Evolutionary conservation across 768 basidiomycete species (phyloP).

Genomic region (Macrolepiota albuminosa): DNA sequence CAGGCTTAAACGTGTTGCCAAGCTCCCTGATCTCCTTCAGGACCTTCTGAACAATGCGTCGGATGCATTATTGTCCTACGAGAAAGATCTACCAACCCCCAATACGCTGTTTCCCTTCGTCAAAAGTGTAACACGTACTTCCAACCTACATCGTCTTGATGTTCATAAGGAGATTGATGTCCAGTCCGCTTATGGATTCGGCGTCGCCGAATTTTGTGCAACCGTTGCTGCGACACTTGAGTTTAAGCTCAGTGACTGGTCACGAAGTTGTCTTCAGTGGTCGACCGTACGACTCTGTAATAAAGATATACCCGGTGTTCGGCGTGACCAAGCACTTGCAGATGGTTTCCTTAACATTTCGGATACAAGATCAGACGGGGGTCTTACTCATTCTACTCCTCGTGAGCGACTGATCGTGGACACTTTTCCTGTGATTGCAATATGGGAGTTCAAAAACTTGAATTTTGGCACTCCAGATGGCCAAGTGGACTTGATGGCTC

Average conservation of each 20-base stretch:
- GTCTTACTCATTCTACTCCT: background rate
- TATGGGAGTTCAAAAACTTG: background rate
- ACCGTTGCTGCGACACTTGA: background rate
- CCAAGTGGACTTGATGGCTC: background rate
- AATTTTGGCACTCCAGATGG: background rate
- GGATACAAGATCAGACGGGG: background rate
- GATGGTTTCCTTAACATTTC: slow-evolving; percentile 1
- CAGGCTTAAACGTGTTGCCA: background rate
- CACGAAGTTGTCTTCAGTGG: background rate
- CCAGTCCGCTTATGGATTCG: background rate
- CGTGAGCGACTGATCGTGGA: background rate
- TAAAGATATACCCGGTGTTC: background rate
- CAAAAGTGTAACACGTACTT: background rate
- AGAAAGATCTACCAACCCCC: background rate
- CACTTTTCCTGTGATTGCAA: background rate
- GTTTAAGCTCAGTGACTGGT: background rate
- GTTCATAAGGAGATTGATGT: background rate
- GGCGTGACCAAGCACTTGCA: background rate
- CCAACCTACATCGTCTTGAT: background rate
- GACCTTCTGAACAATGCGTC: background rate
- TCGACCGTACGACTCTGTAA: background rate
- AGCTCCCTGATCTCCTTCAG: background rate
- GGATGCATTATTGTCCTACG: background rate
- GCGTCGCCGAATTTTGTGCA: background rate
- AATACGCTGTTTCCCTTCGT: background rate